Conservation (phyloP, 164 flowering plant genomes). For the Paratinospora sagittata region DNA sequence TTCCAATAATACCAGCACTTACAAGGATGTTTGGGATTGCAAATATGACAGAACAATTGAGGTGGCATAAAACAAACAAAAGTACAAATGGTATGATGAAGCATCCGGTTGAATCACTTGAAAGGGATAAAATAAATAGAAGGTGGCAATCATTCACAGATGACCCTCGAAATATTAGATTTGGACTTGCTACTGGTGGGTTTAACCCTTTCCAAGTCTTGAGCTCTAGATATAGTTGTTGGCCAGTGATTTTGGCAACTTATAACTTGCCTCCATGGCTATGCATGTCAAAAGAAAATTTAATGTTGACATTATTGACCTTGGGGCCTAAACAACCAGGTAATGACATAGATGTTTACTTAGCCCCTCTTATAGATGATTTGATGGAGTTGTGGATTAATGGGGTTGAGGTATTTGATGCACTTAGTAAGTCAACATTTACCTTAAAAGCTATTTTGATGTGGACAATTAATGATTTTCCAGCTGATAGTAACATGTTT, state of each 20-base stretch:
- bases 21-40: too few relatives aligned
- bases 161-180: too few relatives aligned
- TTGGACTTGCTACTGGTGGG: too few relatives aligned
- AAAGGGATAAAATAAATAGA: background rate
- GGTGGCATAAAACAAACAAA: too few relatives aligned
- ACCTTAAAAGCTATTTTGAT: too few relatives aligned
- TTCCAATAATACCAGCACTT: background rate
- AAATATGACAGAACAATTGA: too few relatives aligned
- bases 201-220: background rate
- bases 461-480: too few relatives aligned
- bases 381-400: background rate
- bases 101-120: slow-evolving; percentile 1
- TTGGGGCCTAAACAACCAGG: background rate
- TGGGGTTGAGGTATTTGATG: background rate
- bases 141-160: background rate
- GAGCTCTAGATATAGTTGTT: background rate
- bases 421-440: background rate
- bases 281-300: too few relatives aligned
- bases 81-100: too few relatives aligned
- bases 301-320: background rate
- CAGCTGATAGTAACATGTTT: too few relatives aligned
- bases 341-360: background rate
- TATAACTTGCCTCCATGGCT: background rate
- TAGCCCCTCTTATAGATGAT: background rate
- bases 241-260: background rate